phyloP scores from a whole-genome alignment of 306 rosid genomes.

The Lathyrus oleraceus region DNA sequence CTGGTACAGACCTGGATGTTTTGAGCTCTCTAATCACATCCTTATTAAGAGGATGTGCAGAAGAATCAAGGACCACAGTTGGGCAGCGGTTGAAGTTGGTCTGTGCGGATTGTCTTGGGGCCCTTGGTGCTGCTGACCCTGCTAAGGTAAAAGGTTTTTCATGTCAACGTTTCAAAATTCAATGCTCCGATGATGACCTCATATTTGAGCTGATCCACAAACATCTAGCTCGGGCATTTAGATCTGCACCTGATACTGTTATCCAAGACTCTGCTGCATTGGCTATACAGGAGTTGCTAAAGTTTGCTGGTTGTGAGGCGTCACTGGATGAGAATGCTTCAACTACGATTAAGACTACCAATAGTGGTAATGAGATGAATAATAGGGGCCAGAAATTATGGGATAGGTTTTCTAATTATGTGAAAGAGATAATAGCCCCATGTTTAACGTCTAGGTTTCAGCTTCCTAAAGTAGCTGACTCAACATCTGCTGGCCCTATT shows the following conservation, averaged over 20 bases:
- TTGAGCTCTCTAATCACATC: constrained; percentile 85
- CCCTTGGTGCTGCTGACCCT: constrained; percentile 97
- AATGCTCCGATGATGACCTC: constrained; percentile 95
- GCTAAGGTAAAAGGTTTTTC: constrained; percentile 85
- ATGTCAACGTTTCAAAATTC: constrained; percentile 83
- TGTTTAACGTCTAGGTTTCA: constrained; percentile 93
- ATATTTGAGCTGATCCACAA: constrained; percentile 93
- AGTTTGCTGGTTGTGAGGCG: constrained; percentile 93
- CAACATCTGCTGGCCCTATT: constrained; percentile 66
- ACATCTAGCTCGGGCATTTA: constrained; percentile 90
- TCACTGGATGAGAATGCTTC: constrained; percentile 80
- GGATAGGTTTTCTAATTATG: constrained; percentile 91
- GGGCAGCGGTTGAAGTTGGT: constrained; percentile 90
- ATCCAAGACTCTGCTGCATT: constrained; percentile 97
- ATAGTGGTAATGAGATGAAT: constrained; percentile 51
- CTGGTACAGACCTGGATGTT: constrained; percentile 75
- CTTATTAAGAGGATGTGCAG: constrained; percentile 83
- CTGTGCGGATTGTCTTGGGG: constrained; percentile 98
- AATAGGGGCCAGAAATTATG: constrained; percentile 91
- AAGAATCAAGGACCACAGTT: constrained; percentile 79
- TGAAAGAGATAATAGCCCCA: constrained; percentile 96
- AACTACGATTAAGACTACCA: constrained; percentile 43
- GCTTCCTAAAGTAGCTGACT: constrained; percentile 72
- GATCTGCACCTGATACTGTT: constrained; percentile 93
- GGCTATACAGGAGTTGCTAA: constrained; percentile 96